phyloP scores from a whole-genome alignment of 805 yeast species.

The Hanseniaspora singularis region DNA sequence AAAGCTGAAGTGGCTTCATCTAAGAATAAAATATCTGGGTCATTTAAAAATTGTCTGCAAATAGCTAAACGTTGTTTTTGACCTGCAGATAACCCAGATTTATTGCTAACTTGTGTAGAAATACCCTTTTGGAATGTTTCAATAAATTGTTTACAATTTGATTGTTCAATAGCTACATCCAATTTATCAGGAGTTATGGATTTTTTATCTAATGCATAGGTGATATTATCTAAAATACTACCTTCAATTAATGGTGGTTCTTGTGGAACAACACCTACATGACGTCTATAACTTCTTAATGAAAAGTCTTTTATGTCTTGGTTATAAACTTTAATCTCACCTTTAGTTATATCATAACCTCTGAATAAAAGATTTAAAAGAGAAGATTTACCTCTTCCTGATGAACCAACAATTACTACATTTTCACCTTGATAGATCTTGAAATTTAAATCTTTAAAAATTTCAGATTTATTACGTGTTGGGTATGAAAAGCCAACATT shows the following conservation, averaged over 20 bases:
- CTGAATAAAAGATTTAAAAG: constrained; percentile 67
- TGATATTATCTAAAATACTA: constrained; percentile 67
- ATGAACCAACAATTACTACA: constrained; percentile 91
- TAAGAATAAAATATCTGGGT: constrained; percentile 68
- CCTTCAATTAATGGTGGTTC: constrained; percentile 87
- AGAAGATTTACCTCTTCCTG: constrained; percentile 92
- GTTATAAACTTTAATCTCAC: constrained; percentile 53
- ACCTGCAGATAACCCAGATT: constrained; percentile 85
- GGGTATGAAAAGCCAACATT: constrained; percentile 69
- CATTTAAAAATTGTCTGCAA: constrained; percentile 70
- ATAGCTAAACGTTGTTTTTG: constrained; percentile 88
- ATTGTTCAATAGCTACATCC: constrained; percentile 47
- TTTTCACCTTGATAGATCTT: constrained; percentile 68
- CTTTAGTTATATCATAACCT: constrained; percentile 66
- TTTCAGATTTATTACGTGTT: constrained; percentile 58
- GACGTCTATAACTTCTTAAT: constrained; percentile 57
- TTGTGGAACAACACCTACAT: constrained; percentile 84
- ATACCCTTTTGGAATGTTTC: constrained; percentile 67
- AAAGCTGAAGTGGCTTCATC: constrained; percentile 95
- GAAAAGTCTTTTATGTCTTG: constrained; percentile 52
- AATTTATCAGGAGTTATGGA: constrained; percentile 46
- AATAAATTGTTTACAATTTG: constrained; percentile 64
- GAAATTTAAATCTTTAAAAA: constrained; percentile 52
- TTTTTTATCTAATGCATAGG: constrained; percentile 53
- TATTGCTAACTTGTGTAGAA: constrained; percentile 73